Conservation (phyloP, 148 eudicot species). For the Pharnaceum exiguum region DNA sequence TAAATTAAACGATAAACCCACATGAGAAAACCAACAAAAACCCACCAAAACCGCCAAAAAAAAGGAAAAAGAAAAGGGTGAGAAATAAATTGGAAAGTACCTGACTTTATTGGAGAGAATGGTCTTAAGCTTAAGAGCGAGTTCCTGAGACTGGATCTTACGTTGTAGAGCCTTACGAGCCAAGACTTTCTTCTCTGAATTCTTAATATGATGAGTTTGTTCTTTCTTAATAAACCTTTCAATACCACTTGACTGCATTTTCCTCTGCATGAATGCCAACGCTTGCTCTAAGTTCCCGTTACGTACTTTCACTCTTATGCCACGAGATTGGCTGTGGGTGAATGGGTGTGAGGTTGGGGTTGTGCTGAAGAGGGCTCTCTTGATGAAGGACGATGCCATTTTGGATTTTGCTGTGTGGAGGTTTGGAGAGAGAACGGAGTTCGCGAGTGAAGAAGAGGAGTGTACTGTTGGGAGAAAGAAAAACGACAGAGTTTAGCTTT, state of each 20-base stretch:
- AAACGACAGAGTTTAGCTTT: too few species aligned
- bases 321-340: constrained; percentile 78
- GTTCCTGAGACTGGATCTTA: constrained; percentile 51
- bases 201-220: constrained; percentile 59
- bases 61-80: not conserved
- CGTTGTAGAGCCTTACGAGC: constrained; percentile 60
- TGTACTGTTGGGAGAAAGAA: too few species aligned
- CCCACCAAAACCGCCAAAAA: not conserved
- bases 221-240: constrained; percentile 65
- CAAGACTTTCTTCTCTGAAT: constrained; percentile 77
- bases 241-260: constrained; percentile 72
- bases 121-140: constrained; percentile 67
- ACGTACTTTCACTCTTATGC: constrained; percentile 58
- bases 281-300: constrained; percentile 67
- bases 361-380: too few species aligned
- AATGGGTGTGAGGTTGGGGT: too few species aligned
- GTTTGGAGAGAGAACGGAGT: too few species aligned
- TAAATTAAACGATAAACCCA: not conserved
- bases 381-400: too few species aligned
- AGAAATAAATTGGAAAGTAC: constrained; percentile 16
- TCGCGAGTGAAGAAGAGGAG: too few species aligned
- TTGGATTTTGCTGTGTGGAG: too few species aligned
- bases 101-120: constrained; percentile 84
- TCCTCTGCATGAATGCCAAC: constrained; percentile 51
- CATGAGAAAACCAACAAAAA: not conserved